phyloP scores from a whole-genome alignment of 192 early-diverging fungal genomes.

The Umbelopsis vinacea region DNA sequence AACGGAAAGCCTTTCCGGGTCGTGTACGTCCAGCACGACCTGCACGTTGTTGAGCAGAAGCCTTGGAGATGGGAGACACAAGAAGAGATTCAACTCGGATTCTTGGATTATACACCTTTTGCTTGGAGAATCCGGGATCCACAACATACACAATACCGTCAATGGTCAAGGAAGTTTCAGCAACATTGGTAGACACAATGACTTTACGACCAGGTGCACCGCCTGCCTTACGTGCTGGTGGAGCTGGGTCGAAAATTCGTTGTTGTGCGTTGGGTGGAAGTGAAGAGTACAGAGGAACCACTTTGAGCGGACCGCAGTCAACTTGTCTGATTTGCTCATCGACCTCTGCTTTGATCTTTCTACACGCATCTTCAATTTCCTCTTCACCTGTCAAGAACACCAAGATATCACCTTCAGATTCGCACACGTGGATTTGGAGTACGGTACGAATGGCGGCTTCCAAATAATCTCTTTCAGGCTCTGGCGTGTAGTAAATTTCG shows the following conservation, averaged over 20 bases:
- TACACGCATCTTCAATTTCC: slow-evolving; percentile 97
- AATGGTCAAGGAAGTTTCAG: slow-evolving; percentile 98
- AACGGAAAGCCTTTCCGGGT: slow-evolving; percentile 95
- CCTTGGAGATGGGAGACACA: slow-evolving; percentile 93
- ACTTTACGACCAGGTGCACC: slow-evolving; percentile 95
- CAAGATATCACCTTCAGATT: slow-evolving; percentile 95
- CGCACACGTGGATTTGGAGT: slow-evolving; percentile 91
- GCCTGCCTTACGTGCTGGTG: slow-evolving; percentile 72
- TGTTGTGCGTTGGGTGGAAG: slow-evolving; percentile 91
- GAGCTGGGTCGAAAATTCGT: slow-evolving; percentile 91
- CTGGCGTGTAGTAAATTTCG: slow-evolving; percentile 95
- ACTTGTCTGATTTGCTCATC: slow-evolving; percentile 69
- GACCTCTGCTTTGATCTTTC: slow-evolving; percentile 76
- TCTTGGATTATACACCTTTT: slow-evolving; percentile 98
- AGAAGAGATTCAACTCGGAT: slow-evolving; percentile 95
- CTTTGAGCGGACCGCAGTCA: slow-evolving; percentile 79
- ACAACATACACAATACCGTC: slow-evolving; percentile 99
- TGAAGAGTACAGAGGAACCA: slow-evolving; percentile 90
- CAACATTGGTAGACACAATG: slow-evolving; percentile 97
- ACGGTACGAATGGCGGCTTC: slow-evolving; percentile 95
- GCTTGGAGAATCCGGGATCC: slow-evolving; percentile 98
- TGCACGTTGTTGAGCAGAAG: slow-evolving; percentile 94
- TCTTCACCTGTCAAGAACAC: slow-evolving; percentile 98
- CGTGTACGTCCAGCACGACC: slow-evolving; percentile 99
- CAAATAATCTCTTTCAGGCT: slow-evolving; percentile 97